Conservation (phyloP, 1,139 yeast genomes). For the Pneumocystis carinii region DNA sequence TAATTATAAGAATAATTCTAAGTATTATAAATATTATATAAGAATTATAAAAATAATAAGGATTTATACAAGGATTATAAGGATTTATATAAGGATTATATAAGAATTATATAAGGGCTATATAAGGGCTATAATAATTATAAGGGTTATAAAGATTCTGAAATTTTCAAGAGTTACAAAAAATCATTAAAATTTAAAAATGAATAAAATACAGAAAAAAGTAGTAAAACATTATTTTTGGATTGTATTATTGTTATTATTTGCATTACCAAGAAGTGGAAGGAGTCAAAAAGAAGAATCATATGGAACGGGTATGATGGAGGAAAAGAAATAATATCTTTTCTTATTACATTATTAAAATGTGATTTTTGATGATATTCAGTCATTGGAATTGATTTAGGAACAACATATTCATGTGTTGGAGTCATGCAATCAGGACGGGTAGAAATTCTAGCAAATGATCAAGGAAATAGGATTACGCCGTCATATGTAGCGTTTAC, state of each 20-base stretch:
- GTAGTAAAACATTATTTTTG: not conserved
- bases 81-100: no score
- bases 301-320: slow-evolving; percentile 25
- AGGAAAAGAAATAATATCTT: not conserved
- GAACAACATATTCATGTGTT: slow-evolving; percentile 85
- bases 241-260: not conserved
- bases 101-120: no score
- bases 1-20: no score
- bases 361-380: not conserved
- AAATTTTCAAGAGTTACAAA: no score
- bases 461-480: slow-evolving; percentile 90
- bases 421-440: slow-evolving; percentile 87
- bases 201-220: no score
- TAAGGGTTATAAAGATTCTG: no score
- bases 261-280: not conserved
- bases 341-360: not conserved
- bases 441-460: slow-evolving; percentile 85
- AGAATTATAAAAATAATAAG: no score
- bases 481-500: slow-evolving; percentile 84
- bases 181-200: no score
- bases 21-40: no score
- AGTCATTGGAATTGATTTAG: slow-evolving; percentile 74
- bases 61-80: no score
- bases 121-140: no score
- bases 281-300: slow-evolving; percentile 24